A percentile compares a stretch with the other conserved stretches of the same genome.
phyloP scores from a whole-genome alignment of 495 filamentous ascomycete genomes.

The Filosporella fistucella region DNA sequence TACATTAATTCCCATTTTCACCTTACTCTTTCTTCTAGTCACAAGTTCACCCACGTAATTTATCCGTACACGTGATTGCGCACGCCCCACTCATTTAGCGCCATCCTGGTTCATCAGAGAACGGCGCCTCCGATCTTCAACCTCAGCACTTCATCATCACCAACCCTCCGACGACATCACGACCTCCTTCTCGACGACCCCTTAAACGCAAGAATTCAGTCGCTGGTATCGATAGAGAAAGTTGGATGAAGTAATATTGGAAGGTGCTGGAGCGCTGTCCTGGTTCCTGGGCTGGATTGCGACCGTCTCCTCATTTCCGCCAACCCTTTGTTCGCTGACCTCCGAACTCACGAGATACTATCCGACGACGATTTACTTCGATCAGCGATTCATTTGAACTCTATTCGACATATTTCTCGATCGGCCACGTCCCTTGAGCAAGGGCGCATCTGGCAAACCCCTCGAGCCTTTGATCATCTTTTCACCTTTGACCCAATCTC shows the following conservation, averaged over 20 bases:
- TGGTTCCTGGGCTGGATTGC: conserved; percentile 15
- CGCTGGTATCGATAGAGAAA: not conserved
- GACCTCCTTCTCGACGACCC: not conserved
- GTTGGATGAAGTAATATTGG: conserved; percentile 17
- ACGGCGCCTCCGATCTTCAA: conserved; percentile 8
- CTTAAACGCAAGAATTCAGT: conserved; percentile 5
- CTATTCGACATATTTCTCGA: not conserved
- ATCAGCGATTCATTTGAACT: conserved; percentile 7
- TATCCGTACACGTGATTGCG: conserved; percentile 8
- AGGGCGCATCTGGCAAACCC: conserved; percentile 9
- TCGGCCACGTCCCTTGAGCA: not conserved
- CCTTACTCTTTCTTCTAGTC: too few relatives aligned
- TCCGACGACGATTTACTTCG: not conserved
- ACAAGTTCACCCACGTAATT: too few relatives aligned
- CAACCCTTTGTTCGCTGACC: conserved; percentile 1
- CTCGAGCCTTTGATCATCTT: not conserved
- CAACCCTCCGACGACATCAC: conserved; percentile 16
- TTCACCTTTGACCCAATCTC: conserved; percentile 6
- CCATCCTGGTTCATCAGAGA: conserved; percentile 8
- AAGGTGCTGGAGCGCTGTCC: conserved; percentile 6
- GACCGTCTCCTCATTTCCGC: conserved; percentile 14
- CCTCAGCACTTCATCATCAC: not conserved
- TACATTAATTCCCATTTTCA: too few relatives aligned
- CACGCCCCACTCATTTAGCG: conserved; percentile 5
- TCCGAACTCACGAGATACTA: not conserved